A percentile compares a stretch with the other conserved stretches of the same genome.
phyloP scores from a whole-genome alignment of 1,284 basidiomycete species.

The Porodaedalea pini region DNA sequence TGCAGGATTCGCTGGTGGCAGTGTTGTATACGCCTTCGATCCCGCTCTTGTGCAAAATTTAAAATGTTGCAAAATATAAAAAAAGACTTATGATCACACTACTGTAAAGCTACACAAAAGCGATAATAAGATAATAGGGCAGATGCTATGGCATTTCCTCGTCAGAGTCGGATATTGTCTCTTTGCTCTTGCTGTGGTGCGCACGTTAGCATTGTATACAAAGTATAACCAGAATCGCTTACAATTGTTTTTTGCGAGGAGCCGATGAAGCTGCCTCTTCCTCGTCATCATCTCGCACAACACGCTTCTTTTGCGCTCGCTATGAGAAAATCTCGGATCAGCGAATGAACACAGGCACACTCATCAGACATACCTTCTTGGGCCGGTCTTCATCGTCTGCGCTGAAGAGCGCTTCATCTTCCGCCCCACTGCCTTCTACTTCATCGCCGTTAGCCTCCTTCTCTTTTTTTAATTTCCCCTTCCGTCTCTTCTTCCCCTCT shows the following conservation, averaged over 20 bases:
- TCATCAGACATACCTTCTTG: constrained; percentile 52
- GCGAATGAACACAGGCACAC: background rate
- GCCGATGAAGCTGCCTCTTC: constrained; percentile 48
- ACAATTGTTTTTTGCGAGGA: constrained; percentile 74
- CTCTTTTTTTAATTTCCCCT: constrained; percentile 45
- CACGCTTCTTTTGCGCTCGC: constrained; percentile 64
- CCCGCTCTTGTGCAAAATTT: background rate
- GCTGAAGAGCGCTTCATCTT: constrained; percentile 61
- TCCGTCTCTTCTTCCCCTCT: constrained; percentile 53
- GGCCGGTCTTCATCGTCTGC: constrained; percentile 65
- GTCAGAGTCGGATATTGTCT: constrained; percentile 73
- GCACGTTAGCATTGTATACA: background rate
- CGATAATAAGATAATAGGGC: too few relatives aligned
- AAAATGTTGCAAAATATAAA: too few relatives aligned
- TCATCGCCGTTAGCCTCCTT: constrained; percentile 36
- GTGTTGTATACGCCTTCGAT: background rate
- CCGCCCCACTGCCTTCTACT: constrained; percentile 42
- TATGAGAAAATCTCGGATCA: constrained; percentile 27
- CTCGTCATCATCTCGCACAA: constrained; percentile 73
- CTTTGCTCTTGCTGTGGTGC: constrained; percentile 67
- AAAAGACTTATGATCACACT: too few relatives aligned
- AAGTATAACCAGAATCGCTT: constrained; percentile 31
- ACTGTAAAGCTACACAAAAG: too few relatives aligned
- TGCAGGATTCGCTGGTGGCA: background rate
- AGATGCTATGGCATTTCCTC: constrained; percentile 59